Conservation (phyloP, 805 yeast species). For the Wilhelminamyces savonicus region DNA sequence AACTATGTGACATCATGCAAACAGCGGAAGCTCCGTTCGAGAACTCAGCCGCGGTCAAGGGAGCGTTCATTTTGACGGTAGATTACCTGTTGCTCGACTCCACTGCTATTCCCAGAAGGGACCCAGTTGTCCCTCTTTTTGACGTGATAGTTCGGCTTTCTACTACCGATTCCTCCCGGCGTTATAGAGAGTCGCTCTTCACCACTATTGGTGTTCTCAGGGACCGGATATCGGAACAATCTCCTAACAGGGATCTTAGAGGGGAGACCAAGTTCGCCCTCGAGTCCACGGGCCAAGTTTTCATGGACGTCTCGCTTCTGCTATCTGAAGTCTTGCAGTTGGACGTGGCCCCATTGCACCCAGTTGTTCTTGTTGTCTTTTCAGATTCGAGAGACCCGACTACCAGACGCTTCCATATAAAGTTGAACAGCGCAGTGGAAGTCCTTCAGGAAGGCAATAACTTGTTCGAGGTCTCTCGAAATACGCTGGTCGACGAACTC, state of each 20-base stretch:
- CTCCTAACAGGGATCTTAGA: too few species aligned
- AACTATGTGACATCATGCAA: slow-evolving; percentile 8
- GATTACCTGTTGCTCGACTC: slow-evolving; percentile 17
- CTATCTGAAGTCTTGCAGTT: slow-evolving; percentile 12
- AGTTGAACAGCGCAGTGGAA: slow-evolving; percentile 9
- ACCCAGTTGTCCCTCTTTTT: slow-evolving; percentile 19
- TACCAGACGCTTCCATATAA: slow-evolving; percentile 9
- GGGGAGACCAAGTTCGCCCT: too few species aligned
- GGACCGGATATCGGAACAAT: too few species aligned
- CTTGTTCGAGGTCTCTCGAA: slow-evolving; percentile 14
- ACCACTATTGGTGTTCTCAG: too few species aligned
- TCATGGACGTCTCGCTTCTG: too few species aligned
- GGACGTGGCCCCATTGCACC: slow-evolving; percentile 22
- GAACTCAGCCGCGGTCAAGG: slow-evolving; percentile 1
- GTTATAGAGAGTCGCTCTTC: too few species aligned
- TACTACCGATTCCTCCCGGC: too few species aligned
- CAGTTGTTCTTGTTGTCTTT: slow-evolving; percentile 6
- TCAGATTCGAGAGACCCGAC: neutral
- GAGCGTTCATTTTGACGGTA: slow-evolving; percentile 10
- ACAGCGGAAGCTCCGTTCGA: slow-evolving; percentile 3
- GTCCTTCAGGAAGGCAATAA: slow-evolving; percentile 10
- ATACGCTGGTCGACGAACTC: slow-evolving; percentile 8
- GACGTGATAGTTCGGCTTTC: too few species aligned
- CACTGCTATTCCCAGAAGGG: slow-evolving; percentile 14
- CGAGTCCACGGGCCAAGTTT: too few species aligned